Evolutionary conservation across 768 basidiomycete species (phyloP), one percentile per base, ranked within the genome.

Genomic region (Hygrophoropsis aurantiaca): DNA sequence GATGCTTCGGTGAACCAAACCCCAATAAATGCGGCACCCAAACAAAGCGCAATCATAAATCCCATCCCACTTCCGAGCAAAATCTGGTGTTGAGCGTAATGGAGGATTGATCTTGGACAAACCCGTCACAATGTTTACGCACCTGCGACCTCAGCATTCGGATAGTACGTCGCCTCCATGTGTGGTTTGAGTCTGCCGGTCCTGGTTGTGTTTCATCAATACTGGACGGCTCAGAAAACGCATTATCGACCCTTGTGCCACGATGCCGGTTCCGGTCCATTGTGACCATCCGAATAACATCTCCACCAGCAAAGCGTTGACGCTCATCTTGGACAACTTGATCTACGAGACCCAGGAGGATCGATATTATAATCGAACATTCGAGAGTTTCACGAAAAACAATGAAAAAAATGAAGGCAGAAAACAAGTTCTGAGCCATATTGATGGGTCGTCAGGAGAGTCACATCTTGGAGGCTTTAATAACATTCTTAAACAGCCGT

Each of bases 371-470:
- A 72, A 97, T 87, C 34, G 82, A 83, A 3, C 91, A 88, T 73
- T 97, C 94, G 52, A 97, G 78, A 4, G 91, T 88, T 78, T 97
- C 94, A 62, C 94, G 82, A 67, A 95, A 93, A 70, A 94, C 84
- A 70, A 97, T 93, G 79, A 97, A 93, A 75, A 94, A 97, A 56
- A 97, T 92, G 59, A 92, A 84, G 47, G 94, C 79, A 49, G 88
- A 90, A 70, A 97, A 97, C 46, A 94, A 71, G 60, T 82, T 79
- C 52, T 78, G 78, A 11, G 43, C 72, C 90, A 92, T 91, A 13
- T 30, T 30, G 6, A 13, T 7, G 27, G 27, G 27, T 30, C 27
- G 27, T 13, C 27, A 7, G 27, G 27, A 13, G n/a, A n/a, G n/a
- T n/a, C n/a, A 6, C 27, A 30, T 30, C 27, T 30, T 11, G 35